These are phyloP conservation scores for Solanum neorickii DNA, from an alignment of 257 asterid species.

Conservation along the genomic window DNA sequence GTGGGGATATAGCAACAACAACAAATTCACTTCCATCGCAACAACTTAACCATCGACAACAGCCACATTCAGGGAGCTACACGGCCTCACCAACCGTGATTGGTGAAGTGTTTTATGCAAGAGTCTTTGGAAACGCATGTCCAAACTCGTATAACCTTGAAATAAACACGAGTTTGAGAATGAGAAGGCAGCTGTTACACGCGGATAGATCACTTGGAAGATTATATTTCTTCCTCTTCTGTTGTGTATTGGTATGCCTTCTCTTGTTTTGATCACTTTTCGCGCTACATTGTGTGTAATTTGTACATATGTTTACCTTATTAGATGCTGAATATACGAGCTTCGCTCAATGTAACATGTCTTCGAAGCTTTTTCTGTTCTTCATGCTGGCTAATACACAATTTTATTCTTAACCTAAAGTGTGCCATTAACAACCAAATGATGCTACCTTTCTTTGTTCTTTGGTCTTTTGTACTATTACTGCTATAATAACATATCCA, in stretches of 20 bases:
- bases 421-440: not conserved
- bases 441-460: not conserved
- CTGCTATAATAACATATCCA: not conserved
- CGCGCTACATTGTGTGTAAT: not conserved
- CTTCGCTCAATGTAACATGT: not conserved
- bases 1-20: not conserved
- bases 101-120: constrained; percentile 48
- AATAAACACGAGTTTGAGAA: constrained; percentile 31
- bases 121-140: constrained; percentile 41
- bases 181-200: constrained; percentile 34
- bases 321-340: not conserved
- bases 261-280: constrained; percentile 26
- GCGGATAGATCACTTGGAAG: constrained; percentile 51
- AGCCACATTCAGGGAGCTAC: not conserved
- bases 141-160: constrained; percentile 35
- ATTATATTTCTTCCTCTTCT: constrained; percentile 42
- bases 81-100: constrained; percentile 12
- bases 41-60: constrained; percentile 16
- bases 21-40: constrained; percentile 6
- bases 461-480: not conserved
- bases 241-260: constrained; percentile 47
- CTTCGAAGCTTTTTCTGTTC: not conserved
- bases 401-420: not conserved
- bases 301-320: not conserved
- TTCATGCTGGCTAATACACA: not conserved